phyloP scores from a whole-genome alignment of 441 rosid genomes.

The Biscutella laevigata region DNA sequence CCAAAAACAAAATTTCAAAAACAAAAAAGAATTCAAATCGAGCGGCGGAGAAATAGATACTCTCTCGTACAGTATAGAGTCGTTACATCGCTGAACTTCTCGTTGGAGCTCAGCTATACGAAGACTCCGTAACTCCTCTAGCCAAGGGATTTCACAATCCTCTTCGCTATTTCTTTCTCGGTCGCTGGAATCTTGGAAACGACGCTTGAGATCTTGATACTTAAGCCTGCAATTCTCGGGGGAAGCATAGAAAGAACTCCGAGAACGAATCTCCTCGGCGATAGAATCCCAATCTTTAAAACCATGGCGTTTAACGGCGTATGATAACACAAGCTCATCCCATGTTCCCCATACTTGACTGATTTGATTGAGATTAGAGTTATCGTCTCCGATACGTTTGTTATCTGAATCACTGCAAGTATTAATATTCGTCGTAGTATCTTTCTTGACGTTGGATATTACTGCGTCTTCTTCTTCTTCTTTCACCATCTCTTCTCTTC shows the following conservation, averaged over 20 bases:
- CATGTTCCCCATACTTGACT: constrained; percentile 47
- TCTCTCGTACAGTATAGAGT: constrained; percentile 40
- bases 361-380: constrained; percentile 8
- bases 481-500: constrained; percentile 13
- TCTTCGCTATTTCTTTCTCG: background rate
- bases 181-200: constrained; percentile 30
- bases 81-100: constrained; percentile 46
- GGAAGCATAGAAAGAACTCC: constrained; percentile 32
- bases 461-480: constrained; percentile 1
- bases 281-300: constrained; percentile 47
- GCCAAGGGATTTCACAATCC: constrained; percentile 36
- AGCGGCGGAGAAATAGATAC: constrained; percentile 15
- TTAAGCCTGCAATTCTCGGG: constrained; percentile 38
- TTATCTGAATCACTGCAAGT: constrained; percentile 6
- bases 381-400: constrained; percentile 16
- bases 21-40: constrained; percentile 25
- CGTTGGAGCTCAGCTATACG: constrained; percentile 49
- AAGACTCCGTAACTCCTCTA: constrained; percentile 44
- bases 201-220: constrained; percentile 46
- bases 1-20: background rate
- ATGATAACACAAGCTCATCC: constrained; percentile 56
- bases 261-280: constrained; percentile 35
- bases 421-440: background rate
- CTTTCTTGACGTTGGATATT: constrained; percentile 17
- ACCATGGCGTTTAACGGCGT: constrained; percentile 61